Conservation (phyloP, 2,329 filamentous ascomycete species). For the Stachybotrys elegans region DNA sequence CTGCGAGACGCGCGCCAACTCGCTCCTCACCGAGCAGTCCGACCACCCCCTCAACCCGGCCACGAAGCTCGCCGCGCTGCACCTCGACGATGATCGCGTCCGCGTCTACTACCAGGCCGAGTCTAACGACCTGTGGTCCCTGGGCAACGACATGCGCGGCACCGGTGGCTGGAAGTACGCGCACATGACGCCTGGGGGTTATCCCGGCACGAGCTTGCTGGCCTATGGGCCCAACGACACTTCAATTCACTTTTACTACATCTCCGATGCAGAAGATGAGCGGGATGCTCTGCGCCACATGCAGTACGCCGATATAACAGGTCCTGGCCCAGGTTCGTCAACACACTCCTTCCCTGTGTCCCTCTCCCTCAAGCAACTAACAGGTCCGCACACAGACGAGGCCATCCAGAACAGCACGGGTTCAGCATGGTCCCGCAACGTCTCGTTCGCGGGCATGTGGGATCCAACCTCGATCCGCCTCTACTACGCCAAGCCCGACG, state of each 20-base stretch:
- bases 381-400: conserved; percentile 2
- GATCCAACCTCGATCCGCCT: conserved; percentile 8
- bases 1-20: conserved; percentile 8
- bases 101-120: conserved; percentile 13
- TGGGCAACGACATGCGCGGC: conserved; percentile 5
- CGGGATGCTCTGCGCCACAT: no score
- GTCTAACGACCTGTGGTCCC: conserved; percentile 9
- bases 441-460: conserved; percentile 9
- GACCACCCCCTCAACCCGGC: conserved; percentile 9
- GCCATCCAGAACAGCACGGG: conserved; percentile 7
- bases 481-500: conserved; percentile 12
- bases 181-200: conserved; percentile 4
- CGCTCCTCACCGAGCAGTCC: conserved; percentile 11
- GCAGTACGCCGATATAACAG: no score
- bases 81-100: conserved; percentile 7
- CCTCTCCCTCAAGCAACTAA: background rate
- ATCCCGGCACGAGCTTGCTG: conserved; percentile 9
- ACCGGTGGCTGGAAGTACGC: conserved; percentile 7
- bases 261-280: no score
- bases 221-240: no score
- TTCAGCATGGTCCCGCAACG: conserved; percentile 9
- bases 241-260: no score
- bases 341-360: no score
- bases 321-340: no score
- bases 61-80: conserved; percentile 12